Percentiles rank a stretch among this genome's conserved stretches.
Conservation (phyloP, 1,139 yeast species). For the Diutina pseudorugosa region DNA sequence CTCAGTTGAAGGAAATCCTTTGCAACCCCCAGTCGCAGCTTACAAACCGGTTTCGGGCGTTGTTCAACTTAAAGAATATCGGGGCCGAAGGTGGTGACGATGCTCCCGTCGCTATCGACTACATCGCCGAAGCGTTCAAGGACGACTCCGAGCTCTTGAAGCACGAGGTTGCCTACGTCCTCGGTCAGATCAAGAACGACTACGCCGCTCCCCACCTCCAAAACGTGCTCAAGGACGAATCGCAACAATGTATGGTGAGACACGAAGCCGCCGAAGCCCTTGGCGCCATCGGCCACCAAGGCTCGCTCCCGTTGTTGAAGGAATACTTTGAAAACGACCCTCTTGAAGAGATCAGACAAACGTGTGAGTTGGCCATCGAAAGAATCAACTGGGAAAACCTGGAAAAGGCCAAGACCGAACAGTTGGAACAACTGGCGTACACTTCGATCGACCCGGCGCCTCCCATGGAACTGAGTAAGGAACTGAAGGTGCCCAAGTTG, state of each 20-base stretch:
- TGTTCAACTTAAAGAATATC: conserved; percentile 76
- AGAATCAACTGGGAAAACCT: conserved; percentile 89
- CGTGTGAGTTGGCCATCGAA: conserved; percentile 94
- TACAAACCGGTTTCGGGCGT: conserved; percentile 84
- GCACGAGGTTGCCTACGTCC: conserved; percentile 97
- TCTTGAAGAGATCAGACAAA: conserved; percentile 80
- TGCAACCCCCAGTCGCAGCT: conserved; percentile 54
- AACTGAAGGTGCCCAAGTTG: conserved; percentile 48
- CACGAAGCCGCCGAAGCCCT: conserved; percentile 99
- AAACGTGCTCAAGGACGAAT: conserved; percentile 49
- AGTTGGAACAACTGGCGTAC: conserved; percentile 64
- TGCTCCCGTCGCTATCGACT: conserved; percentile 53
- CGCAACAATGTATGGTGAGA: conserved; percentile 91
- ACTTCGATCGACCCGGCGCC: conserved; percentile 97
- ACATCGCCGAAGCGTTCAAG: conserved; percentile 69
- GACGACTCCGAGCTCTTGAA: conserved; percentile 88
- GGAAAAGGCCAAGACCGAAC: conserved; percentile 48
- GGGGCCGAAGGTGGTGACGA: conserved; percentile 52
- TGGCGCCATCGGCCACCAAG: conserved; percentile 85
- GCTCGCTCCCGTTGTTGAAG: conserved; percentile 57
- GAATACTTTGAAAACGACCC: conserved; percentile 64
- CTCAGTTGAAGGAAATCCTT: conserved; percentile 59
- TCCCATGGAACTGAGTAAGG: conserved; percentile 62
- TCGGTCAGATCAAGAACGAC: conserved; percentile 87
- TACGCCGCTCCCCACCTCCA: conserved; percentile 67